Percentiles rank a stretch among this genome's conserved stretches.
Evolutionary conservation across 495 filamentous ascomycete species (phyloP).

Genomic region (Penicillium atrosanguineum): DNA sequence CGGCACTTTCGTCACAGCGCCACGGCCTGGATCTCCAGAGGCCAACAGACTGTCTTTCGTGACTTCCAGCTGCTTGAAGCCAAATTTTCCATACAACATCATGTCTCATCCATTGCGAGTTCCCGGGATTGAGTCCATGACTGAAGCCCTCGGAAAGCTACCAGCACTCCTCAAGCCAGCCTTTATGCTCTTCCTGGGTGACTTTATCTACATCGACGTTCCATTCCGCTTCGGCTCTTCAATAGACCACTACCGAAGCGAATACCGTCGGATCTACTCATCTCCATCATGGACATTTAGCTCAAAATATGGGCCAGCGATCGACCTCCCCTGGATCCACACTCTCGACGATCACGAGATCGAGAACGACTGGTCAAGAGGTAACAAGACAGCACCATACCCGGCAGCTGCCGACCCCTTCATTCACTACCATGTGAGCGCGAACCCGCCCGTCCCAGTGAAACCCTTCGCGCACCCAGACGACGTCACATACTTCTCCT

Average conservation of each 20-base stretch:
- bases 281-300: slow-evolving; percentile 78
- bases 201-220: slow-evolving; percentile 97
- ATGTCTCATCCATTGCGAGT: slow-evolving; percentile 78
- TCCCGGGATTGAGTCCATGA: slow-evolving; percentile 69
- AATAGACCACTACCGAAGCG: slow-evolving; percentile 74
- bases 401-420: slow-evolving; percentile 79
- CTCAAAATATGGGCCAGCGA: slow-evolving; percentile 41
- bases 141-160: slow-evolving; percentile 54
- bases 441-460: slow-evolving; percentile 70
- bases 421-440: slow-evolving; percentile 75
- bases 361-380: slow-evolving; percentile 78
- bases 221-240: slow-evolving; percentile 72
- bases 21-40: slow-evolving; percentile 58
- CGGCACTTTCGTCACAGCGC: slow-evolving; percentile 73
- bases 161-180: slow-evolving; percentile 57
- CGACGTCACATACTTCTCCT: slow-evolving; percentile 76
- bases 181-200: slow-evolving; percentile 98
- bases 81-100: slow-evolving; percentile 83
- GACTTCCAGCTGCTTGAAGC: slow-evolving; percentile 87
- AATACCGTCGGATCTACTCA: slow-evolving; percentile 90
- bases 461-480: slow-evolving; percentile 35
- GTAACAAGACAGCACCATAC: slow-evolving; percentile 70
- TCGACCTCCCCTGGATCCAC: slow-evolving; percentile 89
- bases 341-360: slow-evolving; percentile 97
- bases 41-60: slow-evolving; percentile 77